Evolutionary conservation across 108 stramenopile species (phyloP), one percentile per base, ranked within the genome.

Genomic region (Mediolabrus comicus): DNA sequence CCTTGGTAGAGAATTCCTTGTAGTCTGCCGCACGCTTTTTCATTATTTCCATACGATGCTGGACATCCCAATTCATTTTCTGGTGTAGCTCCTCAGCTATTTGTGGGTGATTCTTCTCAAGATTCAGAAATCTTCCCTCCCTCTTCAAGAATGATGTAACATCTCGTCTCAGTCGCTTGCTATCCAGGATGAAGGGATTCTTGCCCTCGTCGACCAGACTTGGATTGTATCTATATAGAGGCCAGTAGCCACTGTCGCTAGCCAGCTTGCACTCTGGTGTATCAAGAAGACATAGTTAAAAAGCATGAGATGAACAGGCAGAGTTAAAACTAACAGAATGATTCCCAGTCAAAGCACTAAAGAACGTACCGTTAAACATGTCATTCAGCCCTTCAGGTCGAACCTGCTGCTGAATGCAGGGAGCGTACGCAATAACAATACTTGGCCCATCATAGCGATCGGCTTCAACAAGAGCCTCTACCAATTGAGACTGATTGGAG

Each of bases 311-410:
- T n/a, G n/a, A n/a, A n/a, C n/a, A n/a, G n/a, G n/a, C n/a, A n/a
- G n/a, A n/a, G n/a, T n/a, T n/a, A n/a, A n/a, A 39, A 39, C 38
- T 12, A 39, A 39, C 38, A 39, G 38, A 39, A 39, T 39, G 12
- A 39, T 12, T 39, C 38, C n/a, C n/a, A n/a, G n/a, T n/a, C n/a
- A n/a, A 39, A 14, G 53, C 71, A 71, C 71, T n/a, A n/a, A n/a
- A n/a, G n/a, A n/a, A n/a, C n/a, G n/a, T n/a, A n/a, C n/a, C n/a
- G 32, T 86, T 83, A 57, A 84, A 81, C 86, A 86, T 86, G 51
- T 86, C 86, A 61, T 84, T 83, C 49, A 81, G 46, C 3, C 79
- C 82, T 49, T 68, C 69, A 9, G 86, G 83, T 7, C 86, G 56
- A 17, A 86, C 69, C 39, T 81, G 75, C 35, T 86, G 86, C 46